Evolutionary conservation across 192 early-diverging fungal species (phyloP).

Genomic region (Podochytrium sp.): DNA sequence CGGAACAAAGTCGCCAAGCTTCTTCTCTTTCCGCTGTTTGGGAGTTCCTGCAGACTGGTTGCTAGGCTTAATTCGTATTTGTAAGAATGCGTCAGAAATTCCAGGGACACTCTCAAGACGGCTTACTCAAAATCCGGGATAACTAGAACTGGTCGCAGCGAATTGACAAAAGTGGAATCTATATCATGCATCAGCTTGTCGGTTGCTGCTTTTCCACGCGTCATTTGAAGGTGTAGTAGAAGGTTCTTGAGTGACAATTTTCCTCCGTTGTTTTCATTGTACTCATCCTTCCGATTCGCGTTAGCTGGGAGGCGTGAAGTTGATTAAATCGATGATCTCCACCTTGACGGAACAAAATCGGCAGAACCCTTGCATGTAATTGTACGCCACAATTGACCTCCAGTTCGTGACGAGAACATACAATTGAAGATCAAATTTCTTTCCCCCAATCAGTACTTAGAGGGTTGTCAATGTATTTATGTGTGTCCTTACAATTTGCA

Average conservation of each 20-base stretch:
- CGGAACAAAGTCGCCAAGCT: constrained; percentile 23
- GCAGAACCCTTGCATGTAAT: constrained; percentile 54
- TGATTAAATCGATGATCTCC: background rate
- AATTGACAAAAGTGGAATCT: constrained; percentile 58
- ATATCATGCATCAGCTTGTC: constrained; percentile 50
- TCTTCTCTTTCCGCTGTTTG: background rate
- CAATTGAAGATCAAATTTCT: constrained; percentile 61
- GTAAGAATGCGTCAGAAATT: too few species aligned
- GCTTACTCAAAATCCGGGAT: constrained; percentile 63
- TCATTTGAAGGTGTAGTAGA: constrained; percentile 50
- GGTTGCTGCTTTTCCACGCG: constrained; percentile 41
- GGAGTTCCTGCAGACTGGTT: background rate
- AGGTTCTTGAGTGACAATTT: constrained; percentile 60
- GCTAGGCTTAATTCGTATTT: too few species aligned
- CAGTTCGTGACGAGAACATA: constrained; percentile 62
- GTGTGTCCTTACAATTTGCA: constrained; percentile 59
- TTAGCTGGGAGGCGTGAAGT: too few species aligned
- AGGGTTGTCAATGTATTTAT: constrained; percentile 60
- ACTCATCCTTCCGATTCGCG: too few species aligned
- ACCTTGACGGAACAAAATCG: constrained; percentile 47
- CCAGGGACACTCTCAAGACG: too few species aligned
- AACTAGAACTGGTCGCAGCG: constrained; percentile 54
- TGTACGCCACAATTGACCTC: constrained; percentile 60
- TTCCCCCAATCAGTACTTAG: constrained; percentile 58
- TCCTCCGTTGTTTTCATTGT: constrained; percentile 62